Base-by-base conservation (phyloP, 2,329 filamentous ascomycete genomes). In the Epichloe amarillans region DNA sequence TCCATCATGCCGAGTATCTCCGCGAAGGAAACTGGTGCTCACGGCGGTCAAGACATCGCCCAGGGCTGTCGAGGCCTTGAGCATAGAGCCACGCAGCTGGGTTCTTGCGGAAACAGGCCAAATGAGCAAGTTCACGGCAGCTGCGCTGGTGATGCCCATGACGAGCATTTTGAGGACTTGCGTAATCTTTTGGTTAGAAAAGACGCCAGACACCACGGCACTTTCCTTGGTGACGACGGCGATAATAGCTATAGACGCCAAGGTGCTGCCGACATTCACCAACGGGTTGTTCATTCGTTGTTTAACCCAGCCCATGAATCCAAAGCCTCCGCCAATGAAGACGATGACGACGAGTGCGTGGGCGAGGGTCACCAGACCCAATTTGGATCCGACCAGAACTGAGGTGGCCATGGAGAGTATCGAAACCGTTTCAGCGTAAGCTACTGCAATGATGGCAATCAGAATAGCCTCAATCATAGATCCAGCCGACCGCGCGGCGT, bases 181-280 rank as follows among this genome's bases (percentile, higher is more conserved):
- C 1, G 53, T 52, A 23, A 60, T 57, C 45, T 61, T 61, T 50
- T 79, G 78, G 60, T 87, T 81, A 0, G 85, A 88, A 60, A 94
- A 86, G 40, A 82, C 80, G 6, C 84, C 85, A 33, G 75, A 79
- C 60, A 93, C 84, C 3, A 94, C 82, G 6, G 87, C 82, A 40
- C 85, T 88, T 66, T 95, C 89, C 66, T 90, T 93, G 6, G 89
- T 94, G 54, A 94, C 70, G 23, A 93, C 80, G 2, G 84, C 88
- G 61, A 95, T 93, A 54, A 89, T 84, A 46, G 86, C 86, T 45
- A 95, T 78, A 35, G 86, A 89, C 3, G 88, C 81, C 55, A 95
- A 72, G 40, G 88, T 93, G 61, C 85, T 89, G 49, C 84, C 86
- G 36, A 89, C 84, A 59, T 87, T 88, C 53, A 90, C 85, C 48